Conservation (phyloP, 202 grass and related monocot species). For the Carex arenaria region DNA sequence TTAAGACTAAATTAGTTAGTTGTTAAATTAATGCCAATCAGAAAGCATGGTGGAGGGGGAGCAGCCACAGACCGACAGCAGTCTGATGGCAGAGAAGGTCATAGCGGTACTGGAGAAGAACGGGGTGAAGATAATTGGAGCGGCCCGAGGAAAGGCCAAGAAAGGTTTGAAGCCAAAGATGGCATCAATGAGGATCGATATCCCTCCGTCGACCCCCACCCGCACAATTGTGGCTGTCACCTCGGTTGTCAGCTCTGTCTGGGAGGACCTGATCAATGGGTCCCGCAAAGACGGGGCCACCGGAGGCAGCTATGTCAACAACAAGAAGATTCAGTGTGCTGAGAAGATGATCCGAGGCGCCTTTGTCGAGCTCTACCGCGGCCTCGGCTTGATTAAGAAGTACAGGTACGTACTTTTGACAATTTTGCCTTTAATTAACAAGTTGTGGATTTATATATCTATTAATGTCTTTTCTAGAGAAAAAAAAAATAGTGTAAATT, state of each 20-base stretch:
- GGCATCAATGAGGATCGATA: constrained; percentile 33
- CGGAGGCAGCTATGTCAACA: constrained; percentile 22
- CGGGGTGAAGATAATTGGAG: constrained; percentile 28
- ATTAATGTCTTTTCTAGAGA: neutral
- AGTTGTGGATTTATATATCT: neutral
- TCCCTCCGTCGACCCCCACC: constrained; percentile 28
- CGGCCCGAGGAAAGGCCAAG: constrained; percentile 3
- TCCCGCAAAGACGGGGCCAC: constrained; percentile 12
- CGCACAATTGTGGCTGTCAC: constrained; percentile 22
- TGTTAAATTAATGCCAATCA: neutral
- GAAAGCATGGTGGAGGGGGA: constrained; percentile 8
- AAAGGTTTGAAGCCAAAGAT: constrained; percentile 23
- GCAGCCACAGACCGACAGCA: neutral
- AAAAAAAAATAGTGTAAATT: neutral
- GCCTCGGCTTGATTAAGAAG: constrained; percentile 23
- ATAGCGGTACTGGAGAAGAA: constrained; percentile 37
- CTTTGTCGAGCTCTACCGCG: constrained; percentile 35
- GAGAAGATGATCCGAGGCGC: constrained; percentile 46
- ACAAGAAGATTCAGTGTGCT: constrained; percentile 35
- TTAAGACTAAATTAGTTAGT: neutral
- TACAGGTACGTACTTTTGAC: constrained; percentile 34
- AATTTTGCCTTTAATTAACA: neutral
- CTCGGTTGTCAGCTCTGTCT: constrained; percentile 25
- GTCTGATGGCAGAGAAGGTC: constrained; percentile 19
- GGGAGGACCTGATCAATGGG: constrained; percentile 36